Percentiles rank a stretch among this genome's conserved stretches.
Conservation (phyloP, 768 basidiomycete genomes). For the Tylopilus rubrobrunneus region DNA sequence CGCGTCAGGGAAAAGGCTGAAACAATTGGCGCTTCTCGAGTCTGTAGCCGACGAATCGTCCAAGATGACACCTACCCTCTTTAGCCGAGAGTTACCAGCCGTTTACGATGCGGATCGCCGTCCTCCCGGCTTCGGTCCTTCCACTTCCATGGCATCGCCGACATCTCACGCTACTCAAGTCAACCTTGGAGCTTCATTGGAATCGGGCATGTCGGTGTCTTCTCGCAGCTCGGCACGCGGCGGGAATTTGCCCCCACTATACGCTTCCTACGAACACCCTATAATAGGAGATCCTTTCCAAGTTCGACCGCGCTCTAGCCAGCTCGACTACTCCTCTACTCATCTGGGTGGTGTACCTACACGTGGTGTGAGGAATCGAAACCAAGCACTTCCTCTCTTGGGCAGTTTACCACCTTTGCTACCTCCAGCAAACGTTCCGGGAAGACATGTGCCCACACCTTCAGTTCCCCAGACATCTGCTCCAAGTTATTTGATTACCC, state of each 20-base stretch:
- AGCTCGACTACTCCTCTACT: constrained; percentile 34
- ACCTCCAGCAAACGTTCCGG: constrained; percentile 5
- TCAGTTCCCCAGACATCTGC: constrained; percentile 11
- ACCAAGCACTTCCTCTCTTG: constrained; percentile 11
- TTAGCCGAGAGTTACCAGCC: constrained; percentile 23
- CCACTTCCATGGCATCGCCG: constrained; percentile 29
- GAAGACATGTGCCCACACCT: constrained; percentile 8
- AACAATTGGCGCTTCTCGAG: constrained; percentile 69
- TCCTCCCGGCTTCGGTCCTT: constrained; percentile 7
- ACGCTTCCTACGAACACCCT: constrained; percentile 6
- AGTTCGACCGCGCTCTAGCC: constrained; percentile 46
- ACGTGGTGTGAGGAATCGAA: constrained; percentile 12
- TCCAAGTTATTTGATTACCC: constrained; percentile 19
- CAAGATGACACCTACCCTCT: constrained; percentile 46
- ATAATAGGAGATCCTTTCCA: constrained; percentile 35
- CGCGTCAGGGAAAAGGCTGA: constrained; percentile 58
- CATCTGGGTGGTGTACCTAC: constrained; percentile 10
- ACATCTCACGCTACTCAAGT: constrained; percentile 13
- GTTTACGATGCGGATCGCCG: constrained; percentile 1
- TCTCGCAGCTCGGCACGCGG: constrained; percentile 8
- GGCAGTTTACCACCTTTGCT: constrained; percentile 6
- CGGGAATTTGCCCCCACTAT: background rate
- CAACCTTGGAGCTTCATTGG: constrained; percentile 33
- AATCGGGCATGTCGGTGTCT: constrained; percentile 22
- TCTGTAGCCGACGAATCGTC: constrained; percentile 72